These are phyloP conservation scores for Diutina scorzettiae DNA, from an alignment of 1,139 yeast genomes.

Conservation along the genomic window DNA sequence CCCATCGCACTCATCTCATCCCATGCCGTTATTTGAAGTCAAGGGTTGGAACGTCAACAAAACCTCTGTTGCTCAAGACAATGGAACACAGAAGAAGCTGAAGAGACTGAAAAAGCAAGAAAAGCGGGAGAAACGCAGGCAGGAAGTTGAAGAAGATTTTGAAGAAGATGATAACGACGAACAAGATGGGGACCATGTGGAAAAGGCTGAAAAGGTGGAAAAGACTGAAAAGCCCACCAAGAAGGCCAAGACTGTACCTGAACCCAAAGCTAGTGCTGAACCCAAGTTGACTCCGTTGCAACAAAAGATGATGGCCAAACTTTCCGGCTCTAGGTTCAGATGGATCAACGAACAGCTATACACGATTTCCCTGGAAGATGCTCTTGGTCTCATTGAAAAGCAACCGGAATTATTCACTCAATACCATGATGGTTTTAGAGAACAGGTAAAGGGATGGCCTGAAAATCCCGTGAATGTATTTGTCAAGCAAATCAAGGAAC, in stretches of 20 bases:
- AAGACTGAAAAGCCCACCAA: neutral
- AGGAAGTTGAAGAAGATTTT: neutral
- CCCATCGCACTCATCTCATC: conserved; percentile 4
- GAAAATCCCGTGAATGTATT: conserved; percentile 92
- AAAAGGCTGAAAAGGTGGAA: neutral
- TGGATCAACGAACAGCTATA: conserved; percentile 96
- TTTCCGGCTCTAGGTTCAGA: conserved; percentile 89
- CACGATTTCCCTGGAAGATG: conserved; percentile 70
- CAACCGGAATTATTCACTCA: conserved; percentile 90
- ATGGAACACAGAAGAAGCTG: conserved; percentile 18
- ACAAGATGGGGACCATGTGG: neutral
- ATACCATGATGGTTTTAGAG: conserved; percentile 88
- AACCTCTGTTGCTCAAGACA: conserved; percentile 31
- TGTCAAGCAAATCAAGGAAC: conserved; percentile 54
- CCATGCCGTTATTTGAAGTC: conserved; percentile 65
- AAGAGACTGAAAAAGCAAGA: conserved; percentile 13
- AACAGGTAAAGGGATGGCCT: conserved; percentile 96
- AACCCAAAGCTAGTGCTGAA: conserved; percentile 8
- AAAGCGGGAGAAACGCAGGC: conserved; percentile 14
- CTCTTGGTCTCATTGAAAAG: conserved; percentile 56
- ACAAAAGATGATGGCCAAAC: conserved; percentile 88
- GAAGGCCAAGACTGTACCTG: neutral
- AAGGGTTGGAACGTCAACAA: conserved; percentile 71
- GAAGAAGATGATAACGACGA: neutral
- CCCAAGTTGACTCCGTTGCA: conserved; percentile 73